A percentile compares a stretch with the other conserved stretches of the same genome.
Conservation (phyloP, 1,284 basidiomycete species). For the Cutaneotrichosporon sp. region DNA sequence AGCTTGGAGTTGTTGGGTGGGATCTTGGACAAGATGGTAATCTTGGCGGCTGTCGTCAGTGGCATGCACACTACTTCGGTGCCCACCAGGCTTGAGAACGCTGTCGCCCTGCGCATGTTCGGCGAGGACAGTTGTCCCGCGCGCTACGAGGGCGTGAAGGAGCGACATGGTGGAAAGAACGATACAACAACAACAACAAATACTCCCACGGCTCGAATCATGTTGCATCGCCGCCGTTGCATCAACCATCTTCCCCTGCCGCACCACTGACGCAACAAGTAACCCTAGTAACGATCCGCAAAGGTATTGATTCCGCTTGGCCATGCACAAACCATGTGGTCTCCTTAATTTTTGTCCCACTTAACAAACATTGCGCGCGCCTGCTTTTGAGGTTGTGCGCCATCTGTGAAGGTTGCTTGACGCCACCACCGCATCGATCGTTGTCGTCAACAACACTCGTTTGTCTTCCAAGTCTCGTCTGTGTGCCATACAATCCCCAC, state of each 20-base stretch:
- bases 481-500: too few species aligned
- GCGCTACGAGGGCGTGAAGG: conserved; percentile 81
- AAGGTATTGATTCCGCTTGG: too few species aligned
- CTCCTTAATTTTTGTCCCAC: neutral
- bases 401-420: neutral
- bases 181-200: neutral
- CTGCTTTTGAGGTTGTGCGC: conserved; percentile 6
- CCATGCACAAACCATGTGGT: too few species aligned
- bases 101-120: conserved; percentile 72
- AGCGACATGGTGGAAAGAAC: conserved; percentile 43
- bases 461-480: too few species aligned
- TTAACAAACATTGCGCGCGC: neutral
- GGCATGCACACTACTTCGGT: neutral
- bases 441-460: too few species aligned
- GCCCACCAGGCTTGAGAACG: conserved; percentile 75
- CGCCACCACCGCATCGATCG: neutral
- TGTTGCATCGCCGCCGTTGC: too few species aligned
- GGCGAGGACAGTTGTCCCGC: conserved; percentile 69
- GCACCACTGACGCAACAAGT: too few species aligned
- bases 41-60: conserved; percentile 58
- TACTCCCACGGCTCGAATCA: neutral
- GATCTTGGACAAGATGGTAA: conserved; percentile 84
- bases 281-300: too few species aligned
- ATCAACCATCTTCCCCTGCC: too few species aligned
- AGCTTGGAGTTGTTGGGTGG: conserved; percentile 20